Base-by-base conservation (phyloP, 2,329 filamentous ascomycete species). In the Sordariomycetes sp. region DNA sequence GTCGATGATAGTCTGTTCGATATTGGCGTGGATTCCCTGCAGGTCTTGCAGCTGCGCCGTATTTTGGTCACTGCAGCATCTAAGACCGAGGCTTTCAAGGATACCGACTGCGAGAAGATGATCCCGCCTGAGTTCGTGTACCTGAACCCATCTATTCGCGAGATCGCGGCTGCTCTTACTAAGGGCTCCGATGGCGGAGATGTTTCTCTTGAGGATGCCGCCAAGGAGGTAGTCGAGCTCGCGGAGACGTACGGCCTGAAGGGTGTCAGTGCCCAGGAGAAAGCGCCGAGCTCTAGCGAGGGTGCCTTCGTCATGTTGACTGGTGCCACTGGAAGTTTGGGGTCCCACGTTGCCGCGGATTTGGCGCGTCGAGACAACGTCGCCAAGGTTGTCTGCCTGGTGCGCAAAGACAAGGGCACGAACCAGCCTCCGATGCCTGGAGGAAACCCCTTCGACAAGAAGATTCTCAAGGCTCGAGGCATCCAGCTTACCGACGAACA, bases 401-500 rank as follows among this genome's bases (percentile, higher is more conserved):
- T 18, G 12, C 15, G 29, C 3, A 21, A 18, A 12, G 18, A 21
- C 29, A 31, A 31, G 29, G 29, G 29, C 8, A 28, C 25, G 8
- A 28, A 31, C 15, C 12, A n/a, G n/a, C 19, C 19, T 4, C 16
- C 29, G 15, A 18, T 31, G 29, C 29, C 16, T 18, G 18, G 29
- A 31, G 29, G 29, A 14, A 31, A 21, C 9, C 16, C 15, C 29
- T n/a, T 31, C 7, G 25, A 28, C 25, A 28, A 28, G n/a, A 28
- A 28, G 25, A 17, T 21, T 10, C 35, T 41, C 5, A 34, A 33
- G 6, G 30, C 37, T 8, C 34, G 39, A 17, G 37, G 35, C 8
- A 40, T 42, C 18, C 25, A 24, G 11, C 33, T 40, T 3, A 29
- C 21, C 7, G 42, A 43, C 14, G 17, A 24, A 2, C 31, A 44